A percentile compares a stretch with the other conserved stretches of the same genome.
Conservation (phyloP, 352 stramenopile genomes). For the Phytophthora fragariae region DNA sequence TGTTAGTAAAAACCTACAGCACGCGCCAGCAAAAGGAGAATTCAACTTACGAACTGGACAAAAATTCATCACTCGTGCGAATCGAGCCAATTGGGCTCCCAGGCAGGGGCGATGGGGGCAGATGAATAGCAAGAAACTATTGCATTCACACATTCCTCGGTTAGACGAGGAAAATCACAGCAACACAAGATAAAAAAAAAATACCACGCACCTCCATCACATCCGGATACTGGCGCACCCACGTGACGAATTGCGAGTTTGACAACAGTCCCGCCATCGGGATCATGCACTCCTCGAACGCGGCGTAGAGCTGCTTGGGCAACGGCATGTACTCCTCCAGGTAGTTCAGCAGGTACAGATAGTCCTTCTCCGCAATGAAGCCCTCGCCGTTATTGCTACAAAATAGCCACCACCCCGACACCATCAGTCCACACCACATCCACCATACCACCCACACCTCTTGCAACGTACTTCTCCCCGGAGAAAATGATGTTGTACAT, state of each 20-base stretch:
- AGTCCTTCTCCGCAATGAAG: slow-evolving; percentile 76
- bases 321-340: slow-evolving; percentile 66
- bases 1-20: slow-evolving; percentile 1
- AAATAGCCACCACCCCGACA: not conserved
- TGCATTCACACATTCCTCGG: not conserved
- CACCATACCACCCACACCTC: not conserved
- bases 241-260: slow-evolving; percentile 76
- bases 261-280: slow-evolving; percentile 57
- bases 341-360: slow-evolving; percentile 74
- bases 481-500: slow-evolving; percentile 87
- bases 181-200: slow-evolving; percentile 1
- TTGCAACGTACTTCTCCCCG: slow-evolving; percentile 64
- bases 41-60: slow-evolving; percentile 46
- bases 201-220: slow-evolving; percentile 65
- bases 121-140: slow-evolving; percentile 58
- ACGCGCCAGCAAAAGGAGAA: not conserved
- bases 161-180: not conserved
- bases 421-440: not conserved
- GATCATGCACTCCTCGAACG: slow-evolving; percentile 80
- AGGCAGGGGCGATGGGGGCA: slow-evolving; percentile 45
- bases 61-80: slow-evolving; percentile 53
- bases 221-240: slow-evolving; percentile 72
- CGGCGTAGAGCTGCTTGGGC: slow-evolving; percentile 79
- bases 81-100: slow-evolving; percentile 47
- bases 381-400: slow-evolving; percentile 54